A percentile compares a stretch with the other conserved stretches of the same genome.
Evolutionary conservation across 2,329 filamentous ascomycete genomes (phyloP).

Genomic region (Trichoderma semiorbis): DNA sequence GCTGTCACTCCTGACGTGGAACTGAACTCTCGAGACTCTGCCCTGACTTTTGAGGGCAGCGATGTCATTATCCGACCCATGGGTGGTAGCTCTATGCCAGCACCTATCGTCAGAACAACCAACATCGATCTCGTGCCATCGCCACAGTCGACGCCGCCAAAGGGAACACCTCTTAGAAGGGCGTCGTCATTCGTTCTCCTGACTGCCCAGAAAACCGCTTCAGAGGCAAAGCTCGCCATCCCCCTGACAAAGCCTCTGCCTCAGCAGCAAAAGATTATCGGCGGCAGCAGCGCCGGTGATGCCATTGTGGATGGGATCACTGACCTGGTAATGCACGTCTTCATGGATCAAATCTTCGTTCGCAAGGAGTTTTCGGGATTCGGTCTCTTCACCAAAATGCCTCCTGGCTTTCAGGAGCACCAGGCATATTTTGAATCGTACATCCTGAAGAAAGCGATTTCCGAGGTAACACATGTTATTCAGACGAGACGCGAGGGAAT

Average conservation of each 20-base stretch:
- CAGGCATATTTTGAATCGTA: slow-evolving; percentile 95
- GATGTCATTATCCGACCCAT: slow-evolving; percentile 80
- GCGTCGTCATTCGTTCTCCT: slow-evolving; percentile 91
- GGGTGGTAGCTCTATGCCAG: slow-evolving; percentile 52
- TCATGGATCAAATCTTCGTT: slow-evolving; percentile 78
- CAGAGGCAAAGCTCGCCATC: slow-evolving; percentile 58
- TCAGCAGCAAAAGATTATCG: slow-evolving; percentile 43
- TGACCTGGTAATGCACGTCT: slow-evolving; percentile 74
- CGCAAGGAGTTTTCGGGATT: slow-evolving; percentile 91
- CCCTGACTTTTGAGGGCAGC: slow-evolving; percentile 78
- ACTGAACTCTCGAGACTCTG: slow-evolving; percentile 76
- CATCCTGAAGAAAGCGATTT: slow-evolving; percentile 70
- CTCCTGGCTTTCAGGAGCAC: slow-evolving; percentile 89
- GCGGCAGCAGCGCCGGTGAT: slow-evolving; percentile 58
- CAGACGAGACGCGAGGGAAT: slow-evolving; percentile 69
- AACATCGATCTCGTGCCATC: slow-evolving; percentile 51
- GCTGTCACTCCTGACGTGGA: slow-evolving; percentile 80
- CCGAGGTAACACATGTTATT: slow-evolving; percentile 66
- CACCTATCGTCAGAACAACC: slow-evolving; percentile 72
- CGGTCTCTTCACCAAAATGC: slow-evolving; percentile 78
- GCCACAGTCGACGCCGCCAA: slow-evolving; percentile 44
- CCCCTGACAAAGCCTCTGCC: slow-evolving; percentile 36
- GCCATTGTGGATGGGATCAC: slow-evolving; percentile 72
- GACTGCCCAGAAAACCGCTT: slow-evolving; percentile 62
- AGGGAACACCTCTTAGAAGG: slow-evolving; percentile 65